phyloP scores from a whole-genome alignment of 495 filamentous ascomycete species.

The Umbilicaria muhlenbergii region DNA sequence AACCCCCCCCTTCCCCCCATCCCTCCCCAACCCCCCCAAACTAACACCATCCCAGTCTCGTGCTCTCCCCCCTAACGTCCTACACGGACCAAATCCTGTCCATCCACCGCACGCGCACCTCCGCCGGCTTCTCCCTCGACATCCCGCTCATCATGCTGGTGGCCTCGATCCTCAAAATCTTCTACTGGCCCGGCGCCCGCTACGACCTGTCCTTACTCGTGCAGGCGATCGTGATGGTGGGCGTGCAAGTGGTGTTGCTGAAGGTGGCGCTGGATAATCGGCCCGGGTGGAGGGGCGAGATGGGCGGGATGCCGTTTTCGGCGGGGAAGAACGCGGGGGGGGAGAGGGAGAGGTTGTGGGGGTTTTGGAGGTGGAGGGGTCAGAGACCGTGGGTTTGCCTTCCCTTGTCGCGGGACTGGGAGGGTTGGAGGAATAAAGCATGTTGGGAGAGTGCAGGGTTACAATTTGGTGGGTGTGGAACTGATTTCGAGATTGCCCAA shows the following conservation, averaged over 20 bases:
- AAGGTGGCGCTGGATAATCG: slow-evolving; percentile 86
- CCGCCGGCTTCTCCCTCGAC: slow-evolving; percentile 77
- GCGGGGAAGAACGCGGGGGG: slow-evolving; percentile 35
- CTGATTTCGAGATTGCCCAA: no score
- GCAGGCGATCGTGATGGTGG: slow-evolving; percentile 77
- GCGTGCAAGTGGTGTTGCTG: slow-evolving; percentile 64
- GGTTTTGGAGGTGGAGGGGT: slow-evolving; percentile 89
- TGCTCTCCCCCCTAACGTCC: slow-evolving; percentile 70
- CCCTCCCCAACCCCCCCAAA: not conserved
- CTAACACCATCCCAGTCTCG: slow-evolving; percentile 28
- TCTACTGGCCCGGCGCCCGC: slow-evolving; percentile 84
- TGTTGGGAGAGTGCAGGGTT: no score
- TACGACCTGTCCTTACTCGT: slow-evolving; percentile 68
- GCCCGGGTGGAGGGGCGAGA: slow-evolving; percentile 45
- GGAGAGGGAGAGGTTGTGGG: slow-evolving; percentile 49
- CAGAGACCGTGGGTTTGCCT: slow-evolving; percentile 48
- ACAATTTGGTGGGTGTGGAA: no score
- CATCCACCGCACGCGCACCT: slow-evolving; percentile 67
- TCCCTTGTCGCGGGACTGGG: no score
- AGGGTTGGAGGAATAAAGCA: no score
- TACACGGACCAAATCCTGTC: slow-evolving; percentile 86
- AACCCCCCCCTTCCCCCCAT: not conserved
- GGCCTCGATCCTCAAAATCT: slow-evolving; percentile 79
- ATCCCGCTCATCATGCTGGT: slow-evolving; percentile 97
- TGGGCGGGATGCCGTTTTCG: slow-evolving; percentile 28